Percentiles rank a stretch among this genome's conserved stretches.
phyloP scores from a whole-genome alignment of 2,329 filamentous ascomycete genomes.

The Sarocladium strictum region DNA sequence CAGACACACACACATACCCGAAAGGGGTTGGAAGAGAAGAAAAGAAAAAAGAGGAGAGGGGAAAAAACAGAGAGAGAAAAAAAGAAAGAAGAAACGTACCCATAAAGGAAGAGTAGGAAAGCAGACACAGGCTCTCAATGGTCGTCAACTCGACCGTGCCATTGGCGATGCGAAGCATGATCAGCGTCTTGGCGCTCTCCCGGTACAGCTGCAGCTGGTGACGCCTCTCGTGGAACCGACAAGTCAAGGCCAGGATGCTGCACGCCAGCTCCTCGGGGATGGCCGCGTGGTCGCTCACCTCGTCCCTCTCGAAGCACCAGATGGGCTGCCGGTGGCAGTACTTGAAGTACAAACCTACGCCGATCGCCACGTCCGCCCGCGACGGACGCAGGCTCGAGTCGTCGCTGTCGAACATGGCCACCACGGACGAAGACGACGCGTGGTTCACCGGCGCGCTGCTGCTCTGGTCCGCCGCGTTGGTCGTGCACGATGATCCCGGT shows the following conservation, averaged over 20 bases:
- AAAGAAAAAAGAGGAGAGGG: too few species aligned
- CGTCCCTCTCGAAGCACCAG: conserved; percentile 39
- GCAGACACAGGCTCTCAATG: conserved; percentile 43
- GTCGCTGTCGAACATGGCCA: conserved; percentile 22
- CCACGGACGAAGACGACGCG: too few species aligned
- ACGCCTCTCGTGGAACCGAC: conserved; percentile 30
- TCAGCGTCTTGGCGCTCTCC: conserved; percentile 33
- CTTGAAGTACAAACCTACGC: conserved; percentile 34
- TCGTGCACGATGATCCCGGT: conserved; percentile 14
- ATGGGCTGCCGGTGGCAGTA: conserved; percentile 38
- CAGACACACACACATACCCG: not conserved
- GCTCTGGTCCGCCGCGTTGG: conserved; percentile 15
- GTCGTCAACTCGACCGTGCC: conserved; percentile 42
- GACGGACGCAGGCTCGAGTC: conserved; percentile 22
- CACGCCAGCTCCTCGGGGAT: conserved; percentile 34
- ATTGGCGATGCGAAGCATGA: conserved; percentile 45
- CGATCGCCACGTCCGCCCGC: conserved; percentile 25
- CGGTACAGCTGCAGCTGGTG: conserved; percentile 28
- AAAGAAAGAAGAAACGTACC: conserved; percentile 25
- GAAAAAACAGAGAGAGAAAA: too few species aligned
- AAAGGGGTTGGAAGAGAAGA: too few species aligned
- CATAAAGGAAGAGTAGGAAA: conserved; percentile 43
- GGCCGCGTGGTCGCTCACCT: conserved; percentile 26
- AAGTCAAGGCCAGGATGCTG: conserved; percentile 33
- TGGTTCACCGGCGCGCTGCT: conserved; percentile 18